Evolutionary conservation across 2,329 filamentous ascomycete genomes (phyloP), one percentile per base, ranked within the genome.

Genomic region (Neopestalotiopsis clavispora): DNA sequence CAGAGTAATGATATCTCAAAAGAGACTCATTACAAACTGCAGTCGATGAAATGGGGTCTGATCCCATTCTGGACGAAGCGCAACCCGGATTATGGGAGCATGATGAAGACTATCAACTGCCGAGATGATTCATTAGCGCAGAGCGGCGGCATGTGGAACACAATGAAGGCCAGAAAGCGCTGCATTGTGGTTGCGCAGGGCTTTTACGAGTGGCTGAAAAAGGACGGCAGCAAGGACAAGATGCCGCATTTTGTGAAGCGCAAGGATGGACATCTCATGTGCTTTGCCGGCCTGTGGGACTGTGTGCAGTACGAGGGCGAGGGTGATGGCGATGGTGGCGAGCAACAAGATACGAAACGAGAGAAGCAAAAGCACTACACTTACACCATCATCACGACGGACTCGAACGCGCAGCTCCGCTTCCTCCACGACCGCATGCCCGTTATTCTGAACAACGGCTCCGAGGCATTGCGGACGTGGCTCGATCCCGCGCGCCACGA

Each of bases 381-480:
- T 0, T 99, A 97, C 80, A 95, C 95, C 1, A 90, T 99, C 77
- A 95, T 98, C 78, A 99, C 96, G 1, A 98, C 95, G 1, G 88
- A 91, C 70, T 93, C 94, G 7, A 97, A 95, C 75, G 85, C 90
- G 71, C 92, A 95, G 78, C 85, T 98, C 63, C 90, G 86, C 34
- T 98, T 97, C 73, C 84, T 99, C 20, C 96, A 99, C 78, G 92
- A 97, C 76, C 91, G 96, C 17, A 99, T 99, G 96, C 96, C 96
- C 0, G 95, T 97, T 5, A 93, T 98, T 38, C 80, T 99, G 0
- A 91, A 98, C 5, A 90, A 92, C 4, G 90, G 90, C 4, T 94
- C 91, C 0, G 86, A 92, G 1, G 87, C 85, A 12, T 84, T 97
- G 76, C 86, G 83, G 67, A 89, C 79, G 4, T 98, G 94, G 94